These are phyloP conservation scores for Setaria viridis DNA, from an alignment of 202 grass and related monocot species.

Conservation along the genomic window DNA sequence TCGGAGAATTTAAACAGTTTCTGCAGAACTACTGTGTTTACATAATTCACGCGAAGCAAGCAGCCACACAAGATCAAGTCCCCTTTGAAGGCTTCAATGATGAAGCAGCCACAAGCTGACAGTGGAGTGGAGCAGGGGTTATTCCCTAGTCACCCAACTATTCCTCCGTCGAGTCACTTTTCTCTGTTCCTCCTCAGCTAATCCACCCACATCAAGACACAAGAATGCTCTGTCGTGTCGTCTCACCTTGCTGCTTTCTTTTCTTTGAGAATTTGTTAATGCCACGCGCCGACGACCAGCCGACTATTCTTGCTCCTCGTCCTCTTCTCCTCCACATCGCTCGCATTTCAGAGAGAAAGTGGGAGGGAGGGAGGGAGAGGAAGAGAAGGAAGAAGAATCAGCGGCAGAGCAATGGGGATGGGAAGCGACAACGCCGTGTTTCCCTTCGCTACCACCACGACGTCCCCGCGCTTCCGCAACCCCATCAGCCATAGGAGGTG, in stretches of 20 bases:
- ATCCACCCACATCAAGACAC: background rate
- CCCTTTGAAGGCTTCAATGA: background rate
- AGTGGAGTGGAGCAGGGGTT: conserved; percentile 45
- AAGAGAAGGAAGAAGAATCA: background rate
- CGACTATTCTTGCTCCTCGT: conserved; percentile 42
- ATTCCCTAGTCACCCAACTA: conserved; percentile 59
- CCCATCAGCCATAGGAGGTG: conserved; percentile 84
- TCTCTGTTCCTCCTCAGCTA: conserved; percentile 28
- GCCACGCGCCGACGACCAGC: conserved; percentile 22
- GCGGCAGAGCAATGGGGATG: conserved; percentile 59
- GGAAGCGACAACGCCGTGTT: conserved; percentile 51
- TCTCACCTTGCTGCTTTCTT: background rate
- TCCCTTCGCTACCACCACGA: conserved; percentile 52
- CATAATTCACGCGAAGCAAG: no score
- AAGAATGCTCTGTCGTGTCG: background rate
- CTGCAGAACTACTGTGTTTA: no score
- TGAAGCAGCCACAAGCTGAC: conserved; percentile 35
- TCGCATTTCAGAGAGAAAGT: no score
- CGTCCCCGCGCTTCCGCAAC: conserved; percentile 77
- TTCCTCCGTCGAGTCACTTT: conserved; percentile 44
- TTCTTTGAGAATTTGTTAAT: background rate
- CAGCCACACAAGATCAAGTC: conserved; percentile 15
- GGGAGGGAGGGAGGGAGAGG: background rate
- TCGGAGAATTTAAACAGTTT: no score
- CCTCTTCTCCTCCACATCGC: conserved; percentile 37